Evolutionary conservation across 2,329 filamentous ascomycete genomes (phyloP).

Genomic region (Exophiala alcalophila): DNA sequence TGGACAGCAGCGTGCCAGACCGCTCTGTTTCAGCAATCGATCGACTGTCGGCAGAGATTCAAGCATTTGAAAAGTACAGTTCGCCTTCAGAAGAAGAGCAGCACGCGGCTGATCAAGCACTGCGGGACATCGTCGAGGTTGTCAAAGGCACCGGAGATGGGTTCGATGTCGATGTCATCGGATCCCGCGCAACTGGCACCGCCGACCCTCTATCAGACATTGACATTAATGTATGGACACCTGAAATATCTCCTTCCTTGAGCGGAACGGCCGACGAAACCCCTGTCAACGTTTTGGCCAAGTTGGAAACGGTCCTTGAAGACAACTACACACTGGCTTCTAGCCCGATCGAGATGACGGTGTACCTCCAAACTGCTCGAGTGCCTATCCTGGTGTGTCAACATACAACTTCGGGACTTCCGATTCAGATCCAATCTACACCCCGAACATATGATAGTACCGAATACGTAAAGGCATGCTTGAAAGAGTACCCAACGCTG

Average conservation of each 20-base stretch:
- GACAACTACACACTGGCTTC: slow-evolving; percentile 1
- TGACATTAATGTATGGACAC: slow-evolving; percentile 42
- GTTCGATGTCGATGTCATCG: slow-evolving; percentile 45
- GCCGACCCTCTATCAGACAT: slow-evolving; percentile 54
- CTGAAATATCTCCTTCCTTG: slow-evolving; percentile 8
- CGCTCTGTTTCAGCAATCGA: slow-evolving; percentile 12
- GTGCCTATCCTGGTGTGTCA: slow-evolving; percentile 37
- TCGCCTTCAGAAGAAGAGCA: slow-evolving; percentile 45
- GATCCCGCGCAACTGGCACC: slow-evolving; percentile 54
- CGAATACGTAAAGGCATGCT: slow-evolving; percentile 46
- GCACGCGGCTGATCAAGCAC: slow-evolving; percentile 31
- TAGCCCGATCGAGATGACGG: slow-evolving; percentile 14
- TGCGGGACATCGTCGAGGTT: slow-evolving; percentile 32
- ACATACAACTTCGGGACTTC: slow-evolving; percentile 49
- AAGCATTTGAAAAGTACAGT: slow-evolving; percentile 45
- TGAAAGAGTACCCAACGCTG: slow-evolving; percentile 50
- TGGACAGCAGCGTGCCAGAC: neutral
- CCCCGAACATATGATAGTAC: slow-evolving; percentile 42
- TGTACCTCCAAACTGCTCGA: slow-evolving; percentile 26
- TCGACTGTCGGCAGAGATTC: slow-evolving; percentile 47
- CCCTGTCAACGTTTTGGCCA: slow-evolving; percentile 11
- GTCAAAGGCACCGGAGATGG: slow-evolving; percentile 33
- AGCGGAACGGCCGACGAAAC: slow-evolving; percentile 3
- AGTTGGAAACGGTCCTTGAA: slow-evolving; percentile 9
- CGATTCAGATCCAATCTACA: slow-evolving; percentile 52